Evolutionary conservation across 345 rosid species (phyloP), one percentile per base, ranked within the genome.

Genomic region (Noccaea bulbosa): DNA sequence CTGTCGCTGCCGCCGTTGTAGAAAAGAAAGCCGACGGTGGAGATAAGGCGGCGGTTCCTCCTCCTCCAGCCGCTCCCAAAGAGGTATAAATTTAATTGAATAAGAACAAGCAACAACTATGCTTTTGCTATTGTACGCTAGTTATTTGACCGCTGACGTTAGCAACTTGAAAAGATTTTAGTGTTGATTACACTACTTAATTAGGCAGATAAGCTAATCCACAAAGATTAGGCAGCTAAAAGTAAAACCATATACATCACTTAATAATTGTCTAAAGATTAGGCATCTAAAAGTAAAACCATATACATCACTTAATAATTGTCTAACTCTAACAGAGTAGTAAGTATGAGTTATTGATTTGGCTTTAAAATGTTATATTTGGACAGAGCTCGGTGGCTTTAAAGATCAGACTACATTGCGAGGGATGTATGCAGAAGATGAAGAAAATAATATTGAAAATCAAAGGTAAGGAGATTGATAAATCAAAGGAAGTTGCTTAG

Each of bases 391-490:
- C 82, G 11, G 85, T 82, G 71, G 74, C 82, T 62, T 58, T 89
- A 73, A 87, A 83, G 78, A 81, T 84, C 53, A 71, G 80, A 71
- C 69, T 84, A 24, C 96, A 89, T 73, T 89, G 96, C 9, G 93
- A 87, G 1, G 88, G 88, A 11, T 89, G 96, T 79, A 83, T 81
- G 20, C 65, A 67, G 34, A 89, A 89, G 65, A 84, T 87, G 53
- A 16, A 30, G 59, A 87, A 53, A 61, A 80, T 83, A 44, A 82
- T 89, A 20, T 2, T 6, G 55, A 89, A 78, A 62, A 66, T 49
- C 35, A 46, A 78, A 55, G 96, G 96, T 87, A 27, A 65, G 81
- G 14, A 5, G 14, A 27, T 22, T 40, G 49, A 62, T 24, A 57
- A 67, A 49, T 40, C 10, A 17, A 57, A 17, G 1, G 2, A 33